Base-by-base conservation (phyloP, 345 rosid genomes). In the Syzygium aromaticum region DNA sequence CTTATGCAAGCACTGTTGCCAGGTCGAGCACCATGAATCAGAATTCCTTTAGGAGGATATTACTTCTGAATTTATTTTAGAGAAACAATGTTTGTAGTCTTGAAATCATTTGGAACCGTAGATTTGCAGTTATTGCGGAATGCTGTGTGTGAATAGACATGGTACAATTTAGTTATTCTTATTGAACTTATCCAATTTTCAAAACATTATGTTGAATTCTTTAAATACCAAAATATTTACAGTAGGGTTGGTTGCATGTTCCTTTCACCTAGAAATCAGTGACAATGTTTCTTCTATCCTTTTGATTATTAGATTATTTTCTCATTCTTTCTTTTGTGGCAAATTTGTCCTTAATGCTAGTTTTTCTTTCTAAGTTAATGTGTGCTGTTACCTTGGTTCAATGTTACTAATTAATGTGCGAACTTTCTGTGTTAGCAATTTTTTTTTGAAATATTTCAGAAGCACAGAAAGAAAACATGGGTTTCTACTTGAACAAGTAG, bases 1-100 rank as follows among this genome's bases (percentile, higher is more conserved):
- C 95, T 96, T 51, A 92, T 95, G 84, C 98, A 95, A 92, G 97
- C 95, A 54, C 89, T 96, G 88, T 91, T 96, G 86, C 97, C 97
- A 94, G 98, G 98, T 87, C 10, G 14, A 73, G 49, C 80, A 73
- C 13, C 12, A 5, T 73, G 25, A 73, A 73, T 73, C 49, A 9
- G 49, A 73, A 73, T 73, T 73, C 25, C 80, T 73, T 17, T 19
- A 17, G 49, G 80, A 73, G 61, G n/a, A 56, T 56, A 56, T 73
- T 73, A 25, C 80, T 33, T 33, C 49, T 67, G 22, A 67, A 67
- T 67, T 67, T 67, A 67, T 19, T 67, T 67, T 67, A 67, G 13
- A 33, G 78, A 30, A 38, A 9, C 43, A 40, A 19, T 73, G 80
- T 19, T 19, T 73, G 80, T 73, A 73, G 80, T 73, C 80, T 38